Conservation (phyloP, 2,329 filamentous ascomycete species). For the Ophiostoma australiae region DNA sequence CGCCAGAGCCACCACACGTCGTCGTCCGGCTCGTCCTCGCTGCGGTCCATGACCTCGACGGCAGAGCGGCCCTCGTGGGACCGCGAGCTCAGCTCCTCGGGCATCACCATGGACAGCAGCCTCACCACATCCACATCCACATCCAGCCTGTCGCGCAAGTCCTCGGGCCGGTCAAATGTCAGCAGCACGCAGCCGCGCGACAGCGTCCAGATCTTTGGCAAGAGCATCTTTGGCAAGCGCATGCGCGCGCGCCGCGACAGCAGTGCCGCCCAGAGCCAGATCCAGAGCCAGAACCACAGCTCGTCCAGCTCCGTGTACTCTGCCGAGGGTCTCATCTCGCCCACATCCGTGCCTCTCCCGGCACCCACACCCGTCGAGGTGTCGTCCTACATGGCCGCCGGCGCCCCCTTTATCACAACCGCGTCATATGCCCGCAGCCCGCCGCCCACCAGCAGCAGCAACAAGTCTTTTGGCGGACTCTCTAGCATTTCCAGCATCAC, state of each 20-base stretch:
- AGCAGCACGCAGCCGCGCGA: constrained; percentile 50
- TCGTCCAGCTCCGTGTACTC: constrained; percentile 48
- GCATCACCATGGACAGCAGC: constrained; percentile 36
- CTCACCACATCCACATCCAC: background rate
- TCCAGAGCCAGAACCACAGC: constrained; percentile 32
- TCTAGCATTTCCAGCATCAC: background rate
- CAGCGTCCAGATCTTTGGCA: constrained; percentile 56
- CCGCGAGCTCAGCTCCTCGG: constrained; percentile 41
- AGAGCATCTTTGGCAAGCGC: constrained; percentile 54
- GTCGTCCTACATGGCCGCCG: constrained; percentile 31
- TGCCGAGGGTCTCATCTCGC: constrained; percentile 34
- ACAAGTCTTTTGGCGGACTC: constrained; percentile 38
- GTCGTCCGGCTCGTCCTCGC: constrained; percentile 54
- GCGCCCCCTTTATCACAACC: background rate
- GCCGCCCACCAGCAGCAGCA: constrained; percentile 15
- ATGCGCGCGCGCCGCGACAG: constrained; percentile 49
- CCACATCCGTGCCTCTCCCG: constrained; percentile 28
- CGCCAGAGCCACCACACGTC: constrained; percentile 41
- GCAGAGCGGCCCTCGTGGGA: constrained; percentile 48
- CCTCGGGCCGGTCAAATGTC: constrained; percentile 50
- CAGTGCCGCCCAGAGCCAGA: constrained; percentile 33
- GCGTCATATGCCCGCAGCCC: background rate
- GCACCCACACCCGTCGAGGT: constrained; percentile 30
- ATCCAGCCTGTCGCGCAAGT: constrained; percentile 46
- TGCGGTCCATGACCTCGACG: constrained; percentile 42